These are phyloP conservation scores for Durio zibethinus DNA, from an alignment of 345 rosid species.

Conservation along the genomic window DNA sequence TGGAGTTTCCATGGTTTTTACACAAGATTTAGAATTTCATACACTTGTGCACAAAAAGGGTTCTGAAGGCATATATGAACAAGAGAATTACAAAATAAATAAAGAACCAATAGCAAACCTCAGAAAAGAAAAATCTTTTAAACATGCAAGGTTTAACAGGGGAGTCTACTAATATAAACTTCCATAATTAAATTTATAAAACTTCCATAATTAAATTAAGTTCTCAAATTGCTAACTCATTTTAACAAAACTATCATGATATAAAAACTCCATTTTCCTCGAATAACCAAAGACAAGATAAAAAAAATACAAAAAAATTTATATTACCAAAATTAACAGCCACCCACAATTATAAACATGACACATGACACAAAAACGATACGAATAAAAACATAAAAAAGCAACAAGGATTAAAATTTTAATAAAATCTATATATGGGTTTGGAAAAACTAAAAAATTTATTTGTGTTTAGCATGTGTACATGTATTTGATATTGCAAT, in stretches of 20 bases:
- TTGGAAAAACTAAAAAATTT: too few relatives aligned
- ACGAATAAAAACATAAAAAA: too few relatives aligned
- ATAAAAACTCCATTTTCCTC: background rate
- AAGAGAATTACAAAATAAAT: background rate
- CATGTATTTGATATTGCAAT: too few relatives aligned
- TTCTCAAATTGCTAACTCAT: background rate
- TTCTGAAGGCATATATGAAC: background rate
- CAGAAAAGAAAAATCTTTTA: background rate
- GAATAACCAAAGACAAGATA: background rate
- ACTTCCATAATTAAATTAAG: too few relatives aligned
- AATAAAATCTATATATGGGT: too few relatives aligned
- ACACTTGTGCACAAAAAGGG: background rate
- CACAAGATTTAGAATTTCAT: background rate
- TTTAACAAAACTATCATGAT: background rate
- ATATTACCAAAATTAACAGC: background rate
- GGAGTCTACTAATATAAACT: background rate
- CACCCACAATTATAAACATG: too few relatives aligned
- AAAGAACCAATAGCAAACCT: background rate
- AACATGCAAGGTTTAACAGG: background rate
- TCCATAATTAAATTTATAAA: background rate
- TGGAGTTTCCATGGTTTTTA: background rate
- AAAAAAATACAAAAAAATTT: background rate
- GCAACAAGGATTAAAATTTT: too few relatives aligned
- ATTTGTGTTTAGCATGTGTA: too few relatives aligned
- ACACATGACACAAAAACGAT: too few relatives aligned